Conservation (phyloP, 129 eudicot species). For the Escallonia herrerae region DNA sequence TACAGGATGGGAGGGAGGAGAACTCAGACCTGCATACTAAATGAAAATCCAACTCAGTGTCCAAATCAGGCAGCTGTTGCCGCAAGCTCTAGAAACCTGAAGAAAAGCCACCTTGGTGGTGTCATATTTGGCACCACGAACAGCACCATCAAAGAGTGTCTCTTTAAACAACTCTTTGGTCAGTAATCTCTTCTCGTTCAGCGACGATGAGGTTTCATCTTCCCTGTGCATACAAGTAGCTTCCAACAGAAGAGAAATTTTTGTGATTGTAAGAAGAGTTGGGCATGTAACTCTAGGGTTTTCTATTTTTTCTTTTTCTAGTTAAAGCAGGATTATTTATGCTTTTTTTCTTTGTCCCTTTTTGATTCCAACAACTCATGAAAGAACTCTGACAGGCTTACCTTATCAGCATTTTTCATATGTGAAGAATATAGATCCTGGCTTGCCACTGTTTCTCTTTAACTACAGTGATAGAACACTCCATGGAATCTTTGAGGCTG, state of each 20-base stretch:
- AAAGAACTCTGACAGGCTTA: slow-evolving; percentile 47
- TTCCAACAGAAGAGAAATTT: too few species aligned
- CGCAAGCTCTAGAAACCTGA: slow-evolving; percentile 35
- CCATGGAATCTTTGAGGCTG: slow-evolving; percentile 84
- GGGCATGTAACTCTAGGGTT: too few species aligned
- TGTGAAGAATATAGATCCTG: slow-evolving; percentile 69
- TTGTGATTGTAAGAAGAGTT: too few species aligned
- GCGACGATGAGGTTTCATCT: background rate
- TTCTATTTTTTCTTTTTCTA: background rate
- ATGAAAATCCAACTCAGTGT: slow-evolving; percentile 1
- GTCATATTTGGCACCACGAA: slow-evolving; percentile 66
- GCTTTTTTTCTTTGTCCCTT: background rate
- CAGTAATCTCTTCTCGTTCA: slow-evolving; percentile 17
- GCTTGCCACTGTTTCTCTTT: slow-evolving; percentile 77
- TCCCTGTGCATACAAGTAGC: too few species aligned
- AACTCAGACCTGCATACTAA: slow-evolving; percentile 13
- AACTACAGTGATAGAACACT: slow-evolving; percentile 57
- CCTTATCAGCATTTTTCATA: slow-evolving; percentile 49
- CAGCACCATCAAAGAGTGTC: slow-evolving; percentile 55
- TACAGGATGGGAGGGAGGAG: slow-evolving; percentile 28
- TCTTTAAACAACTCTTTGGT: slow-evolving; percentile 72
- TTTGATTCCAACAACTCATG: slow-evolving; percentile 1
- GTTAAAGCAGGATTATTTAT: background rate
- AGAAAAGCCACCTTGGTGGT: slow-evolving; percentile 58
- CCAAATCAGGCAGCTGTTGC: background rate